Percentiles rank a stretch among this genome's conserved stretches.
Conservation (phyloP, 2,329 filamentous ascomycete species). For the Sporothrix phasma region DNA sequence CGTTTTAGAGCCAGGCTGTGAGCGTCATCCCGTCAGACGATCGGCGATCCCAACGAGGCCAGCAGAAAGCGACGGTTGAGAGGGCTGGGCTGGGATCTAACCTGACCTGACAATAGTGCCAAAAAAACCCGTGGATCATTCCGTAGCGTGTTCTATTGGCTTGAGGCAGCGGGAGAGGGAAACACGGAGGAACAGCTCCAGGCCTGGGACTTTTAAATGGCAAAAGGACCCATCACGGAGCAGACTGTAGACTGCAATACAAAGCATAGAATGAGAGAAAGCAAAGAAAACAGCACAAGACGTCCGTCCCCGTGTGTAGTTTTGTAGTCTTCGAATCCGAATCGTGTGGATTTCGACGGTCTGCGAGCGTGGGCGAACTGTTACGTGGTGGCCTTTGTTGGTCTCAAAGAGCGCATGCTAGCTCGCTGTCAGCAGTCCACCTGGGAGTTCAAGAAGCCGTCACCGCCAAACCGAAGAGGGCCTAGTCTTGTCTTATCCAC, state of each 20-base stretch:
- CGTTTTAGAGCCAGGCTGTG: background rate
- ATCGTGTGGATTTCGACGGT: background rate
- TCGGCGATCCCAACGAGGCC: background rate
- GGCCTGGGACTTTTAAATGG: too few relatives aligned
- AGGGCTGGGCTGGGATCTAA: background rate
- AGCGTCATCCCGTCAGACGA: background rate
- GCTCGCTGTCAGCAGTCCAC: background rate
- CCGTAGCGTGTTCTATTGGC: background rate
- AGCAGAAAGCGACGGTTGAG: background rate
- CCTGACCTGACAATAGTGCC: background rate
- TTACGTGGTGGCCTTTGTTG: background rate
- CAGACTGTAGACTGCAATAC: too few relatives aligned
- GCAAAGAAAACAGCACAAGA: background rate
- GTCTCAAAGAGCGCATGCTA: background rate
- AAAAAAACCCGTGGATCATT: background rate
- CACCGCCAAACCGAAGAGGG: background rate
- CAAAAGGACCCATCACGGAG: too few relatives aligned
- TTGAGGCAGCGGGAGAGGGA: background rate
- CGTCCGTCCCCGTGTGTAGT: background rate
- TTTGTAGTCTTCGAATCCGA: background rate
- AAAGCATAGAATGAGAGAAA: background rate
- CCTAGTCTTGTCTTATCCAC: background rate
- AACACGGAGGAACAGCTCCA: too few relatives aligned
- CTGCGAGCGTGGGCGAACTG: background rate
- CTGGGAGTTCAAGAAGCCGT: background rate